Evolutionary conservation across 805 yeast species (phyloP).

Genomic region (Starmerella roubikii): DNA sequence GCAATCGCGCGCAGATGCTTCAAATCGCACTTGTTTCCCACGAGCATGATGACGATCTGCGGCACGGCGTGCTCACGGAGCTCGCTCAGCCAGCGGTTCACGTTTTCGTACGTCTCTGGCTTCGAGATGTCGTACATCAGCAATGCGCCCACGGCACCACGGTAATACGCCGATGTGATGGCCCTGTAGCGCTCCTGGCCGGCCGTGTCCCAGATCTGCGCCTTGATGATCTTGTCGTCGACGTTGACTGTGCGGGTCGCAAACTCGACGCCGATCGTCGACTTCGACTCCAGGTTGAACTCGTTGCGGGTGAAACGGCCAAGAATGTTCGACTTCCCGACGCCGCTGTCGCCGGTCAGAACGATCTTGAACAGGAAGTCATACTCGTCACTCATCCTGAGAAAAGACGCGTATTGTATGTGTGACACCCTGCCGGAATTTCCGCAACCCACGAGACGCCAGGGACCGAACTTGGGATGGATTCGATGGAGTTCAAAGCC

Average conservation of each 20-base stretch:
- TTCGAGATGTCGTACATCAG: conserved; percentile 92
- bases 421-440: too few species aligned
- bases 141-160: conserved; percentile 97
- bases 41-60: conserved; percentile 88
- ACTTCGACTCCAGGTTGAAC: conserved; percentile 83
- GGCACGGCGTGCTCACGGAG: conserved; percentile 94
- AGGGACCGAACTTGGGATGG: too few species aligned
- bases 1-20: conserved; percentile 93
- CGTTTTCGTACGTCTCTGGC: conserved; percentile 81
- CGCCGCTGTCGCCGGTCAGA: conserved; percentile 92
- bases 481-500: too few species aligned
- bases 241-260: conserved; percentile 91
- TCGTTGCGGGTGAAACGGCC: conserved; percentile 93
- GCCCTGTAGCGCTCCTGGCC: conserved; percentile 99
- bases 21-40: conserved; percentile 92
- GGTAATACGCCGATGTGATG: conserved; percentile 88
- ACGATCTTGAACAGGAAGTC: conserved; percentile 88
- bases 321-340: conserved; percentile 86
- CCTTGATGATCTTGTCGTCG: conserved; percentile 90
- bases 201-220: conserved; percentile 99
- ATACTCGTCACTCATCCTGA: conserved; percentile 51
- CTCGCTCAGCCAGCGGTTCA: conserved; percentile 84
- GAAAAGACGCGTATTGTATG: too few species aligned
- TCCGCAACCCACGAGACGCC: too few species aligned
- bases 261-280: conserved; percentile 96